Evolutionary conservation across 495 filamentous ascomycete genomes (phyloP), one percentile per base, ranked within the genome.

Genomic region (Geoglossum glabrum): DNA sequence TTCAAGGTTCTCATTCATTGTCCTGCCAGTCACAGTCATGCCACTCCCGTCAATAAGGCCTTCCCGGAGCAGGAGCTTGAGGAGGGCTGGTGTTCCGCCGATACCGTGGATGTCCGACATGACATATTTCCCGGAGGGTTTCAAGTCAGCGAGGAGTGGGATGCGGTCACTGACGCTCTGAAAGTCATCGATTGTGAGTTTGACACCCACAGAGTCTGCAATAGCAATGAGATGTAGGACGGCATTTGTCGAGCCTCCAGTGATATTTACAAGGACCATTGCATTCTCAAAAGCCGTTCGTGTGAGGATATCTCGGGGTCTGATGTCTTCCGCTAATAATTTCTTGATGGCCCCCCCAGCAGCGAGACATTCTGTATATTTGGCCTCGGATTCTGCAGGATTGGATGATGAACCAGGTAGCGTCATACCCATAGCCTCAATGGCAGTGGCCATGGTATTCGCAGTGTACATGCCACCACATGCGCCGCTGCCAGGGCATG

Each of bases 391-490:
- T 65, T 90, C 87, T 55, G 92, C 92, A 23, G 90, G 88, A 70
- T 85, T 89, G 62, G 88, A 90, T 17, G 87, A 95, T 28, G 88
- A 95, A 5, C 93, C 92, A 13, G 92, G 87, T 30, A 98, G 77
- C 3, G 87, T 87, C 85, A 98, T 90, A 57, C 92, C 92, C 78
- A 98, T 87, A 36, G 82, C 79, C 71, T 98, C 92, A 61, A 96
- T 93, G n/a, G 90, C 90, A 5, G 84, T 84, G 49, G 92, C 92
- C 89, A 98, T 94, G 54, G 92, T 98, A 76, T 98, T 98, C 57
- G 92, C 92, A 19, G 92, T 98, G 74, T 98, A 98, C 92, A 98
- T 98, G 60, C 92, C 92, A 65, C 92, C 92, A 66, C 92, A 98
- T 21, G 93, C 92, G 60, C 92, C 92, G 60, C 83, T 76, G 49